Evolutionary conservation across 1,284 basidiomycete genomes (phyloP), one percentile per base, ranked within the genome.

Genomic region (Puccinia horiana): DNA sequence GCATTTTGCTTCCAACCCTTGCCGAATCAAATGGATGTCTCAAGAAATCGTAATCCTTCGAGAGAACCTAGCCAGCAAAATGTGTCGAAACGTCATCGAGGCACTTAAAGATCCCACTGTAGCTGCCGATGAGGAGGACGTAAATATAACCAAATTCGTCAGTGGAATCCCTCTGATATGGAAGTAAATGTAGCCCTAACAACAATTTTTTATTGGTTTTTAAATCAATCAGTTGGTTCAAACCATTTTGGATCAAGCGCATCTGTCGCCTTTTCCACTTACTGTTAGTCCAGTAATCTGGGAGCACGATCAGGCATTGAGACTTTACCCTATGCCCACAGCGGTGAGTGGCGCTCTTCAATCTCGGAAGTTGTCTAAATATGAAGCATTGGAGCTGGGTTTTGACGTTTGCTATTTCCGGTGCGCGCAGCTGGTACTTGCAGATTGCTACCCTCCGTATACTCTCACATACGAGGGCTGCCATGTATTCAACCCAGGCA

Each of bases 381-480:
- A 35, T 61, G 23, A 58, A n/a, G 16, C 4, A 54, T 65, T 65
- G 47, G 35, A 29, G 56, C 20, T 40, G 1, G 18, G 35, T 47
- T 44, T 26, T 56, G 52, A 40, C 12, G n/a, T 5, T 2, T 58
- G 6, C 8, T 14, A 29, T 67, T 54, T 65, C n/a, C 11, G 5
- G 20, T 6, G 14, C 23, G 29, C 8, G 16, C 85, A 96, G 94
- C 89, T 98, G 32, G 90, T 99, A n/a, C 90, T 99, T 16, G 97
- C 97, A 0, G 97, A 99, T 88, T 95, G 93, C 87, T 98, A 97
- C 87, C 96, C 98, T 86, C 91, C 93, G 52, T 99, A 94, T 87
- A 95, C 97, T 85, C 90, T 98, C 84, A 99, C 96, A 0, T 99
- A 99, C 86, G 96, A 96, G 76, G 95, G 94, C 8, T 99, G 97